Percentiles rank a stretch among this genome's conserved stretches.
Conservation (phyloP, 805 yeast species). For the Yamadazyma tumulicola region DNA sequence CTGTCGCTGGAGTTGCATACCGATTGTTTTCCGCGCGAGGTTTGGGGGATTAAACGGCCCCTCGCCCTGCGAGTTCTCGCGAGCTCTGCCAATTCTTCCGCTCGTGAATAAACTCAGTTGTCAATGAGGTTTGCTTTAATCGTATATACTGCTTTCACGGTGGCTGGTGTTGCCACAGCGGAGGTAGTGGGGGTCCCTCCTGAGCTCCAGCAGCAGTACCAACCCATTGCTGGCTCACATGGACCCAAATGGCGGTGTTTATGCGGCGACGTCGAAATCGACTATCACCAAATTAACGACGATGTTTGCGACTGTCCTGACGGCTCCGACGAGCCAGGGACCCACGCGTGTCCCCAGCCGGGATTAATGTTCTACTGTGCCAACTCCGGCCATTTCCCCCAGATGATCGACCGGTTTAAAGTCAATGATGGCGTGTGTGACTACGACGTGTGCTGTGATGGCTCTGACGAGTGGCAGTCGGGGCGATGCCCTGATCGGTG, state of each 20-base stretch:
- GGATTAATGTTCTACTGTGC: conserved; percentile 61
- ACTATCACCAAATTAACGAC: conserved; percentile 70
- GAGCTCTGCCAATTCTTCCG: no score
- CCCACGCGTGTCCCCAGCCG: conserved; percentile 63
- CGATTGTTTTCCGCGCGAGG: no score
- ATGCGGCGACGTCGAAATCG: conserved; percentile 61
- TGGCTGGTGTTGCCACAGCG: no score
- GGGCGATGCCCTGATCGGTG: conserved; percentile 56
- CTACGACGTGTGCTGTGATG: conserved; percentile 87
- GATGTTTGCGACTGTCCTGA: conserved; percentile 96
- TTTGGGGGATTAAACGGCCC: no score
- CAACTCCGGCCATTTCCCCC: conserved; percentile 67
- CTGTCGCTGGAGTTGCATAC: no score
- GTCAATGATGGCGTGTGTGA: conserved; percentile 94
- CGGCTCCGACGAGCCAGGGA: conserved; percentile 96
- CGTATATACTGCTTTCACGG: no score
- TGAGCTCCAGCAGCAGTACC: conserved; percentile 41
- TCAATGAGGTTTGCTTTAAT: no score
- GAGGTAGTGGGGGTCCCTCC: conserved; percentile 41
- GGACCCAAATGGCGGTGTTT: conserved; percentile 61
- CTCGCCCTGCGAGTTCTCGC: no score
- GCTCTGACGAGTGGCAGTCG: conserved; percentile 70
- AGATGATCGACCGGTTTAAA: conserved; percentile 58
- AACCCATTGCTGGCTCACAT: conserved; percentile 43
- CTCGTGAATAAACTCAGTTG: no score